Percentiles rank a stretch among this genome's conserved stretches.
Conservation (phyloP, 2,329 filamentous ascomycete species). For the Pezicula rhizophila region DNA sequence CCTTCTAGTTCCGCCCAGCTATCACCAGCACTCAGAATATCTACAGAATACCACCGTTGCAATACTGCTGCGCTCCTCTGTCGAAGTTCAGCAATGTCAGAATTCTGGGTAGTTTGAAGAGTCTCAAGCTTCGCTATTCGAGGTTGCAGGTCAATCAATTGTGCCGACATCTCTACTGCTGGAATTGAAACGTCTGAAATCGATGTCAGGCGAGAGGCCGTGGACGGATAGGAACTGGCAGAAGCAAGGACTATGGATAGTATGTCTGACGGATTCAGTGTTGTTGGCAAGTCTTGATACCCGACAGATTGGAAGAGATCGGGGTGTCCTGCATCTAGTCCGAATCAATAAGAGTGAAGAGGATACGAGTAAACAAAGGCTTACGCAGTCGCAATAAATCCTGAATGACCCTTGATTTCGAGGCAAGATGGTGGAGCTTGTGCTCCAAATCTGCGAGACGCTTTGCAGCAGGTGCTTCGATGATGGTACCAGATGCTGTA, state of each 20-base stretch:
- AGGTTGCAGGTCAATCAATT: constrained; percentile 27
- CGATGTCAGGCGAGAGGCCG: constrained; percentile 27
- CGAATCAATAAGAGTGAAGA: constrained; percentile 4
- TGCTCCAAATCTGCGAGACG: constrained; percentile 17
- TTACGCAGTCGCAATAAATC: constrained; percentile 26
- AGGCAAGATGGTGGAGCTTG: constrained; percentile 19
- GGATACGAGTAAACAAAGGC: constrained; percentile 3
- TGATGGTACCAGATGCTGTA: constrained; percentile 1
- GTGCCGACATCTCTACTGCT: constrained; percentile 21
- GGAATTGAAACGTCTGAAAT: constrained; percentile 27
- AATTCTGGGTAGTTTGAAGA: constrained; percentile 23
- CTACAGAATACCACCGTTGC: constrained; percentile 25
- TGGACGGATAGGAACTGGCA: constrained; percentile 26
- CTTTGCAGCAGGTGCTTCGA: constrained; percentile 7
- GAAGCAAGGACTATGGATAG: constrained; percentile 26
- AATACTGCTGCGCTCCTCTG: constrained; percentile 24
- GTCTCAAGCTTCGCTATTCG: constrained; percentile 25
- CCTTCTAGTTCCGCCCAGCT: constrained; percentile 27
- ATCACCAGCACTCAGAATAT: constrained; percentile 25
- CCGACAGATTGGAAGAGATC: constrained; percentile 26
- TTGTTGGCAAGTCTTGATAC: constrained; percentile 19
- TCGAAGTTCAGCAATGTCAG: constrained; percentile 23
- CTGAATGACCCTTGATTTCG: constrained; percentile 25
- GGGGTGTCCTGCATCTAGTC: constrained; percentile 25
- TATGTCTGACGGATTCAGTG: constrained; percentile 20